Evolutionary conservation across 805 yeast species (phyloP).

Genomic region (Lipomyces lipofer): DNA sequence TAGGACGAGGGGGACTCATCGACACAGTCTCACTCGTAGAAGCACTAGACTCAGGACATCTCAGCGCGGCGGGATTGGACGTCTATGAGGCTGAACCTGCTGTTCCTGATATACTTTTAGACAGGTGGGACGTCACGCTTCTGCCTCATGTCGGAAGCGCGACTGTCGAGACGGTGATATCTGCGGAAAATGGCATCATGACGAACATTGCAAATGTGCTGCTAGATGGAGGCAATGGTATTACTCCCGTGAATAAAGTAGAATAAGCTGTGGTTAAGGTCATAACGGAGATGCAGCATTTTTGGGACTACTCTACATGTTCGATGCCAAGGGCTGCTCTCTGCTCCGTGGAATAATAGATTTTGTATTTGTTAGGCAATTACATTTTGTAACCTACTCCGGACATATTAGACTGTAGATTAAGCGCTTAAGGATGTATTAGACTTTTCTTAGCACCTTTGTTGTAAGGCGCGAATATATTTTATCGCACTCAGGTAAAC

Average conservation of each 20-base stretch:
- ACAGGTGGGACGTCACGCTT: constrained; percentile 49
- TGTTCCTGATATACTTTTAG: constrained; percentile 49
- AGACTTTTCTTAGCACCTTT: too few species aligned
- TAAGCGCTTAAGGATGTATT: too few species aligned
- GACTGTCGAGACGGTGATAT: constrained; percentile 37
- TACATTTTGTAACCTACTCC: too few species aligned
- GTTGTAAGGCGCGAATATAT: not conserved
- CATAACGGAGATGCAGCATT: too few species aligned
- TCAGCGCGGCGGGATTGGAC: constrained; percentile 56
- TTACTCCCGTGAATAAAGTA: constrained; percentile 3
- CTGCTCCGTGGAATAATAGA: too few species aligned
- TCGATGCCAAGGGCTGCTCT: too few species aligned
- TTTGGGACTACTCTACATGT: too few species aligned
- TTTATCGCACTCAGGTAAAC: too few species aligned
- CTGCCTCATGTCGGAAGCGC: constrained; percentile 57
- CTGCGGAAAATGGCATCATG: constrained; percentile 11
- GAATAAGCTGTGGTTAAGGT: too few species aligned
- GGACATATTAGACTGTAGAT: too few species aligned
- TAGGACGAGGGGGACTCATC: constrained; percentile 62
- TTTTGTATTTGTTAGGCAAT: too few species aligned
- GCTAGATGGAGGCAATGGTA: constrained; percentile 8
- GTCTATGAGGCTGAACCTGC: constrained; percentile 61
- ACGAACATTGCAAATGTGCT: constrained; percentile 10
- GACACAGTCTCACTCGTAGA: constrained; percentile 53
- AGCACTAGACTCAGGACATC: constrained; percentile 51